Evolutionary conservation across 371 early-diverging fungal genomes (phyloP).

Genomic region (Mortierella sp.): DNA sequence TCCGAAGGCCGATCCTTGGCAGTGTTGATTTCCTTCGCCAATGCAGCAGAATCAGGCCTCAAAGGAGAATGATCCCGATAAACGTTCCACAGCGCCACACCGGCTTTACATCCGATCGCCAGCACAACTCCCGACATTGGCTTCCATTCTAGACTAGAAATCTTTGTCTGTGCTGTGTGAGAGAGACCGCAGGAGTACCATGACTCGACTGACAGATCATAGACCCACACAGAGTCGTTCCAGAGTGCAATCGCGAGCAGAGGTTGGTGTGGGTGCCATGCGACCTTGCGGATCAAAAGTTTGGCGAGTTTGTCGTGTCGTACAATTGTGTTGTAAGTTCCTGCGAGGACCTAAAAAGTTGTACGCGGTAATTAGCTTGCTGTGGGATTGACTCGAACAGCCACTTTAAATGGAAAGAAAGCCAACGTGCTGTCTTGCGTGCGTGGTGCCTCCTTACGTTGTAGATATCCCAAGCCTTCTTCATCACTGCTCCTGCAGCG

Average conservation of each 20-base stretch:
- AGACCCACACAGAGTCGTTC: constrained; percentile 52
- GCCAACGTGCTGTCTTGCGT: background rate
- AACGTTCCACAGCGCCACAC: constrained; percentile 50
- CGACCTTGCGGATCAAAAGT: constrained; percentile 45
- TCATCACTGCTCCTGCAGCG: constrained; percentile 23
- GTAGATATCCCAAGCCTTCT: constrained; percentile 43
- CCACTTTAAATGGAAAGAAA: background rate
- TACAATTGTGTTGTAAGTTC: constrained; percentile 34
- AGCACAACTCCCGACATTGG: constrained; percentile 54
- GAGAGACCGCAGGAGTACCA: constrained; percentile 54
- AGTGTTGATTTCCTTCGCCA: constrained; percentile 21
- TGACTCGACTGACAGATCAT: constrained; percentile 45
- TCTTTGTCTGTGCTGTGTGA: constrained; percentile 28
- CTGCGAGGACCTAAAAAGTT: constrained; percentile 20
- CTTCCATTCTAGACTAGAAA: constrained; percentile 47
- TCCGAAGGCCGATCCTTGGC: constrained; percentile 37
- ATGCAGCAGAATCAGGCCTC: constrained; percentile 1
- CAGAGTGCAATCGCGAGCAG: constrained; percentile 50
- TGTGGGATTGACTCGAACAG: background rate
- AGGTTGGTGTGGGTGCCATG: constrained; percentile 51
- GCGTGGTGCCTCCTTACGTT: constrained; percentile 22
- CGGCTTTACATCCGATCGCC: constrained; percentile 40
- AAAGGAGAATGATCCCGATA: constrained; percentile 30
- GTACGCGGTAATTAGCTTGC: background rate
- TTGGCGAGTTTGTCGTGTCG: constrained; percentile 49